Base-by-base conservation (phyloP, 257 asterid species). In the Misopates orontium region DNA sequence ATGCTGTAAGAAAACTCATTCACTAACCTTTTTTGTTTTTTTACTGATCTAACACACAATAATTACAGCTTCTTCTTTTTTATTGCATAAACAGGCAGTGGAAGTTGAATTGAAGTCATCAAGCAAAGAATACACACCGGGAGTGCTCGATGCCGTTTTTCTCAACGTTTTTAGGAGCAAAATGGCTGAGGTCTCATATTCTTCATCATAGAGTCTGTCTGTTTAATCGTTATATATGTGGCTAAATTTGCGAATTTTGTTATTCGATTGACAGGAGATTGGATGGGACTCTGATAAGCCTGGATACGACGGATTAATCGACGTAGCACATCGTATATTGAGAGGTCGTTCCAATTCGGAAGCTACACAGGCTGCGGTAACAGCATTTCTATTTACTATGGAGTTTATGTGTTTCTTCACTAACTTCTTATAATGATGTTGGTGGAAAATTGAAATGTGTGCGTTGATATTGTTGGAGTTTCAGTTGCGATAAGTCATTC, bases 271-370 rank as follows among this genome's bases (percentile, higher is more conserved):
- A 28, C 75, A 90, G 93, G 95, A 83, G 66, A 77, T 82, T 56
- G 89, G 91, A 41, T 90, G 97, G 97, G 96, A 90, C 57, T 90
- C 97, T 11, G 86, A 78, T 4, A 88, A 79, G 74, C 85, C 93
- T 20, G 96, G 96, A 51, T 90, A 88, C 48, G 93, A 84, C 22
- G 96, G 96, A 69, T 79, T 90, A 36, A 86, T 90, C 51, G 97
- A 88, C 64, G 85, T 79, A 16, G 96, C 97, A 15, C 90, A 84
- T 71, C 86, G 87, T 56, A 76, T 90, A 51, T 78, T 85, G 80
- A 69, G 83, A 21, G 93, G 88, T 61, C 81, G 95, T 60, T 75
- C 88, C 79, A 88, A 86, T 70, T 68, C 91, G 10, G 84, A 86
- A 74, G 89, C 97, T 59, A 82, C 88, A 25, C 64, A 84, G 31